Conservation (phyloP, 23 red algal genomes). For the Gracilaria vermiculophylla region DNA sequence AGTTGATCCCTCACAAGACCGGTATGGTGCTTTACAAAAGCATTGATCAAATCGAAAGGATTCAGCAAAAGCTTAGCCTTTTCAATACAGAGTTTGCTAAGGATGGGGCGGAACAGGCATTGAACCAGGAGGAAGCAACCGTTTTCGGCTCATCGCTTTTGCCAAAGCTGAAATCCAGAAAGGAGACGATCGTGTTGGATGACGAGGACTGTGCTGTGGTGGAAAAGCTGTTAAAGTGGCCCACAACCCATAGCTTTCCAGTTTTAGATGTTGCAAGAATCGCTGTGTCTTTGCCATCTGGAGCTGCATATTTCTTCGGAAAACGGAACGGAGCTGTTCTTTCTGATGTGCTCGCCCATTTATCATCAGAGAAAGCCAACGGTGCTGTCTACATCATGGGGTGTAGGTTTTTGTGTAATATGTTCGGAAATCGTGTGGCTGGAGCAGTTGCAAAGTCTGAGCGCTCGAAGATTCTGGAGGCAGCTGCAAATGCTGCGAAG, state of each 20-base stretch:
- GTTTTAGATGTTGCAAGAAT: conserved; percentile 82
- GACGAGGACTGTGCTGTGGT: conserved; percentile 70
- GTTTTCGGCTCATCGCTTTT: conserved; percentile 55
- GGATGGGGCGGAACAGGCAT: conserved; percentile 7
- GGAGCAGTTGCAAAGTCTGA: conserved; percentile 1
- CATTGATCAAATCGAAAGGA: conserved; percentile 63
- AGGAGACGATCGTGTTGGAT: conserved; percentile 39
- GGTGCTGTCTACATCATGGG: conserved; percentile 73
- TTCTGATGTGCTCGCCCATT: conserved; percentile 54
- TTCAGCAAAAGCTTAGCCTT: conserved; percentile 60
- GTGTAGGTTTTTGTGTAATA: conserved; percentile 79
- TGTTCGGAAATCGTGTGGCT: conserved; percentile 78
- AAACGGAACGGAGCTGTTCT: conserved; percentile 55
- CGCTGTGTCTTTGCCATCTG: conserved; percentile 74
- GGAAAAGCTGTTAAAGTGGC: conserved; percentile 78
- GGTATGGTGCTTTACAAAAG: conserved; percentile 59
- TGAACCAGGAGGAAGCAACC: conserved; percentile 50
- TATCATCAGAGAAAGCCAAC: conserved; percentile 34
- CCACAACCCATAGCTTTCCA: conserved; percentile 64
- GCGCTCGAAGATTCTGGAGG: conserved; percentile 10
- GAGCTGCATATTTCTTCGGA: conserved; percentile 76
- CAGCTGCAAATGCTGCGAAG: conserved; percentile 5
- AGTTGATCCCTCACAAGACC: conserved; percentile 67
- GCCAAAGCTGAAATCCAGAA: conserved; percentile 49
- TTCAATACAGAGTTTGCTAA: conserved; percentile 55